Percentiles rank a stretch among this genome's conserved stretches.
Conservation (phyloP, 345 rosid species). For the Ricinus communis region DNA sequence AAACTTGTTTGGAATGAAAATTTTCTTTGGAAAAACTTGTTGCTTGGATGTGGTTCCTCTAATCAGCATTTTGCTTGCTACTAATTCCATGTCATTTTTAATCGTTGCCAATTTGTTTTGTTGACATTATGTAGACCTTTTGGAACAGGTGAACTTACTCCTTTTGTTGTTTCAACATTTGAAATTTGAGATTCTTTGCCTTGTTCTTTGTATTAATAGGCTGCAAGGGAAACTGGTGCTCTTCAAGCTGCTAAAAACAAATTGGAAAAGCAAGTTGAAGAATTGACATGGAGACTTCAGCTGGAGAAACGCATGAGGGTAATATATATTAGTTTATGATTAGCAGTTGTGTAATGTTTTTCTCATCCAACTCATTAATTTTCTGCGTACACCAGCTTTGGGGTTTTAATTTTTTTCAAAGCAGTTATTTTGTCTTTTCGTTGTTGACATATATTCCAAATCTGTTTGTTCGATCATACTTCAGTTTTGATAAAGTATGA, state of each 20-base stretch:
- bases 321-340: conserved; percentile 28
- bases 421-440: background rate
- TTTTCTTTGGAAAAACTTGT: background rate
- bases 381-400: conserved; percentile 4
- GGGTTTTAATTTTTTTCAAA: background rate
- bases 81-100: background rate
- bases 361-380: background rate
- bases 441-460: background rate
- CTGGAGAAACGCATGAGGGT: conserved; percentile 98
- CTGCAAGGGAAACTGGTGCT: conserved; percentile 99
- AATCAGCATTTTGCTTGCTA: background rate
- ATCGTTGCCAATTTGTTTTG: background rate
- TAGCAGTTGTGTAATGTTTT: background rate
- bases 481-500: background rate
- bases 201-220: conserved; percentile 43
- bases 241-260: conserved; percentile 98
- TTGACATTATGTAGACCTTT: background rate
- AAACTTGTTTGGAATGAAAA: conserved; percentile 1
- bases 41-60: background rate
- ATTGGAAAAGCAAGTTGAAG: conserved; percentile 98
- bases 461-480: background rate
- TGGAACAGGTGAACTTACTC: background rate
- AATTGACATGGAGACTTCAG: conserved; percentile 95
- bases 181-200: background rate
- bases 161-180: background rate